Percentiles rank a stretch among this genome's conserved stretches.
phyloP scores from a whole-genome alignment of 2,329 filamentous ascomycete species.

The Hypoxylon sp. region DNA sequence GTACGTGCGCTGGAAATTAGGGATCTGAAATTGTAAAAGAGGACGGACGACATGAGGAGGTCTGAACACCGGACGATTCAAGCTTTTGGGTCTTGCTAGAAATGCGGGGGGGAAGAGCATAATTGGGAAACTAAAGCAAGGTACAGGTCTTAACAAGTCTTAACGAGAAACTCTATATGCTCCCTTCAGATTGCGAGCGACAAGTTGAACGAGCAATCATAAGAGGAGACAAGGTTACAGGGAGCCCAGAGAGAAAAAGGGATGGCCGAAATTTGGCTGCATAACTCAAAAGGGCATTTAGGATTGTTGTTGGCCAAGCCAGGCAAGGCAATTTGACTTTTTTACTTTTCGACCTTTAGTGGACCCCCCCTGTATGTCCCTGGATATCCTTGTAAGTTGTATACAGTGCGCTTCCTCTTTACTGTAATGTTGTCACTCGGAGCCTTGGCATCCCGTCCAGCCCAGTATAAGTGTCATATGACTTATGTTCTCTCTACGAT shows the following conservation, averaged over 20 bases:
- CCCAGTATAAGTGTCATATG: constrained; percentile 36
- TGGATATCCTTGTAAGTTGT: constrained; percentile 9
- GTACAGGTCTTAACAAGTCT: constrained; percentile 36
- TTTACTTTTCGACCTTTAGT: constrained; percentile 22
- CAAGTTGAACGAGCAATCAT: constrained; percentile 25
- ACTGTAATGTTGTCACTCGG: constrained; percentile 17
- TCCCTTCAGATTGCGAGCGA: constrained; percentile 40
- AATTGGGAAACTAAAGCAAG: constrained; percentile 33
- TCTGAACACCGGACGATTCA: constrained; percentile 25
- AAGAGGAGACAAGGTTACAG: constrained; percentile 4
- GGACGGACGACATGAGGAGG: constrained; percentile 15
- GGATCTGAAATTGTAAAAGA: constrained; percentile 26
- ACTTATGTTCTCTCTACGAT: constrained; percentile 23
- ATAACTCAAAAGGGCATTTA: constrained; percentile 34
- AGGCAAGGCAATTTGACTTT: constrained; percentile 25
- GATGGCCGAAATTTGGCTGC: constrained; percentile 28
- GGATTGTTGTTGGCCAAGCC: constrained; percentile 25
- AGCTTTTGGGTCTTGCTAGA: constrained; percentile 28
- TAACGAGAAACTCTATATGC: constrained; percentile 31
- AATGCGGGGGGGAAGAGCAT: constrained; percentile 28
- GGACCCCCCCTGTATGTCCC: constrained; percentile 13
- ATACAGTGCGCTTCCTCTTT: constrained; percentile 21
- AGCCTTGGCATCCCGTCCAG: constrained; percentile 37
- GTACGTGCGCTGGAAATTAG: constrained; percentile 28
- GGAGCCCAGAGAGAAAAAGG: constrained; percentile 33